Evolutionary conservation across 1,139 yeast species (phyloP).

Genomic region (Suhomyces guaymorum): DNA sequence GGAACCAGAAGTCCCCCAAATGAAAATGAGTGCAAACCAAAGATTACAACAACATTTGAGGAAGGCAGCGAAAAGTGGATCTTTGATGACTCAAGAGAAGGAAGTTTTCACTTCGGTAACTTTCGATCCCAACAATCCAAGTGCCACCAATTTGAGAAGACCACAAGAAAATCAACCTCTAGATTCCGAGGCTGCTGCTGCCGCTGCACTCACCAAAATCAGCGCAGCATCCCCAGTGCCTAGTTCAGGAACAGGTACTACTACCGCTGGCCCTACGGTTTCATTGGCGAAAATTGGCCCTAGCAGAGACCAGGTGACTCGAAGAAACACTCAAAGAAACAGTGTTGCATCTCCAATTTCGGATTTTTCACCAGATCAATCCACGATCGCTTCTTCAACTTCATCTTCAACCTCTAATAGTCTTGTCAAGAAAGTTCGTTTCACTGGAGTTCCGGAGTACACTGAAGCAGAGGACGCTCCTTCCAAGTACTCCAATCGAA

Average conservation of each 20-base stretch:
- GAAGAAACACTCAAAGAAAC: constrained; percentile 35
- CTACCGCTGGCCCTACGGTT: constrained; percentile 1
- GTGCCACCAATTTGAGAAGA: constrained; percentile 28
- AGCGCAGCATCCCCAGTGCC: no score
- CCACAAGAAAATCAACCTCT: constrained; percentile 15
- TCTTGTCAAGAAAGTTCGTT: constrained; percentile 46
- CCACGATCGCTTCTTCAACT: constrained; percentile 12
- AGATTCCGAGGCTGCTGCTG: constrained; percentile 11
- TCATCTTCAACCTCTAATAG: constrained; percentile 14
- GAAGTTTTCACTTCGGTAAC: constrained; percentile 39
- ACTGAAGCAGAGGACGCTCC: constrained; percentile 60
- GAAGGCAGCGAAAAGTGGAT: constrained; percentile 43
- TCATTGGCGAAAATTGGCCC: constrained; percentile 7
- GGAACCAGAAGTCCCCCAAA: constrained; percentile 7
- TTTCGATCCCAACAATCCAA: constrained; percentile 45
- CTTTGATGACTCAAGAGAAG: constrained; percentile 42
- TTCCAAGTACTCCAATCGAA: constrained; percentile 46
- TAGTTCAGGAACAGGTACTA: no score
- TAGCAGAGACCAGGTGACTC: constrained; percentile 36
- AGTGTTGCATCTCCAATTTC: constrained; percentile 23
- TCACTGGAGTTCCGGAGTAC: constrained; percentile 54
- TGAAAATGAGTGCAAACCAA: constrained; percentile 39
- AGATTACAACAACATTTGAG: constrained; percentile 43
- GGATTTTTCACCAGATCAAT: constrained; percentile 4
- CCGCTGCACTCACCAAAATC: no score